Base-by-base conservation (phyloP, 2,329 filamentous ascomycete species). In the Hypoxylon sp. region DNA sequence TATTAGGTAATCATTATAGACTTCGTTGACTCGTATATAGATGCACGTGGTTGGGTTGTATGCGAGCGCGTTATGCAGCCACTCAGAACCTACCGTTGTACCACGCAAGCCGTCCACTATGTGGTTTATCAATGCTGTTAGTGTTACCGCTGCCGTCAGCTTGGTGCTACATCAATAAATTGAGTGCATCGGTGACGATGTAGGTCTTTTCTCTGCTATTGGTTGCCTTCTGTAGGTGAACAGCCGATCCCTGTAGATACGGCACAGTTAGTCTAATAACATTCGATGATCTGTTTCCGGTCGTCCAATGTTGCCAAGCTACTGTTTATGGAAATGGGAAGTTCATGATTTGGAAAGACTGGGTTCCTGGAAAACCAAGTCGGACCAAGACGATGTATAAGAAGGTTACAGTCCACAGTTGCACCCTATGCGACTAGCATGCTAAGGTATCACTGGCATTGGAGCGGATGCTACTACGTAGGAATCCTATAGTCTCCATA, bases 381-480 rank as follows among this genome's bases (percentile, higher is more conserved):
- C n/a, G 17, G 17, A 21, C 17, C 38, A 21, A 43, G 38, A 17
- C 45, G 45, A 30, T 5, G 38, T 19, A n/a, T 43, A 34, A 11
- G 13, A 56, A 19, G n/a, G 23, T 43, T 43, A 43, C 38, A 43
- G 53, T 46, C 46, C 43, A 46, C 53, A 41, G 11, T 46, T 56
- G 53, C 28, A 32, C 34, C 52, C 30, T 32, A 46, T 45, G 28
- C 14, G 23, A 56, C 38, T 46, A 45, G 25, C 36, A 45, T 32
- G 52, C 38, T 10, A 32, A 56, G 41, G 38, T 56, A 56, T 56
- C 52, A 56, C 25, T 45, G 19, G 25, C 36, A 45, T 41, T 45
- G 52, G 52, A 32, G 52, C 10, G 38, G 41, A 56, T 56, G 43
- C 14, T 19, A 11, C 41, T 21, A 46, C 14, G n/a, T 51, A 25